These are phyloP conservation scores for Hanseniaspora singularis DNA, from an alignment of 805 yeast species.

Conservation along the genomic window DNA sequence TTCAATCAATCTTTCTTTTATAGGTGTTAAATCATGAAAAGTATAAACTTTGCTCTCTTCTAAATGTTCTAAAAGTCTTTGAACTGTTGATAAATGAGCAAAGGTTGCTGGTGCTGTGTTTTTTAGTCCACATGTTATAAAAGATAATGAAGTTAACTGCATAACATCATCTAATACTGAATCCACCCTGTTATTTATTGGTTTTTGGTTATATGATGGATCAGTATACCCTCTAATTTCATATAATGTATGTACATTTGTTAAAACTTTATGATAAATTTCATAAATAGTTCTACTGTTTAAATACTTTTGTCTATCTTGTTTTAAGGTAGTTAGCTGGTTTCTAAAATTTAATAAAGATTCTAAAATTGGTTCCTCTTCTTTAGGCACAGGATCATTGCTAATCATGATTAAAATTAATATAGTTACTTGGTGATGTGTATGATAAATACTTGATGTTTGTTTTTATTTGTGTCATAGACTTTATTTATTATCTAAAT, in stretches of 20 bases:
- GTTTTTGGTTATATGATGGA: constrained; percentile 20
- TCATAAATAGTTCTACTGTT: constrained; percentile 55
- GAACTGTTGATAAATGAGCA: constrained; percentile 77
- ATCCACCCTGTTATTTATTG: constrained; percentile 44
- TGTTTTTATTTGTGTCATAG: not conserved
- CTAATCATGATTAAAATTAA: constrained; percentile 19
- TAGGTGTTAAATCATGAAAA: constrained; percentile 68
- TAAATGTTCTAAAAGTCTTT: constrained; percentile 69
- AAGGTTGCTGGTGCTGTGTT: constrained; percentile 90
- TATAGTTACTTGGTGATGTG: too few species aligned
- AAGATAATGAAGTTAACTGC: constrained; percentile 74
- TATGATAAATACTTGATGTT: not conserved
- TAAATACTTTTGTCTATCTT: constrained; percentile 52
- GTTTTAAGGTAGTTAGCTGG: constrained; percentile 39
- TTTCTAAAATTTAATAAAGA: constrained; percentile 35
- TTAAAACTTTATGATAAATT: constrained; percentile 48
- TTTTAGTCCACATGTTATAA: constrained; percentile 82
- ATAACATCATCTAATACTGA: constrained; percentile 74
- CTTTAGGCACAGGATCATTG: constrained; percentile 28
- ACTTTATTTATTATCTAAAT: too few species aligned
- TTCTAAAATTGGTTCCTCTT: constrained; percentile 31
- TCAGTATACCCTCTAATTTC: constrained; percentile 36
- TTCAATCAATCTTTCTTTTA: constrained; percentile 58
- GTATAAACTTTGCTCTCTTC: constrained; percentile 74
- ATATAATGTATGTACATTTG: constrained; percentile 42